Conservation (phyloP, 257 asterid species). For the Solanum chmielewskii region DNA sequence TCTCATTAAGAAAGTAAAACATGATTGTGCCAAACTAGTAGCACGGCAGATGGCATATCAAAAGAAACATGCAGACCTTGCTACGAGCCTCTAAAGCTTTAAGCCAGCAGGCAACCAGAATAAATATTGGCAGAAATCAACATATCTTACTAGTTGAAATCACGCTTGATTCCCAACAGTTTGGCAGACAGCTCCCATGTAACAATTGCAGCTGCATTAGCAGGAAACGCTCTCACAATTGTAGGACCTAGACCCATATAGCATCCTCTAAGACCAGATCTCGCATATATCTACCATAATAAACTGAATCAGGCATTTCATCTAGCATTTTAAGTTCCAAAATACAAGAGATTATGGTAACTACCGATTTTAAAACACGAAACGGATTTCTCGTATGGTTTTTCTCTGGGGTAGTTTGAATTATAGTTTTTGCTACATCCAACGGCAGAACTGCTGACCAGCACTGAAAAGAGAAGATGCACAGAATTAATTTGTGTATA, state of each 20-base stretch:
- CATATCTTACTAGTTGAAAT: slow-evolving; percentile 14
- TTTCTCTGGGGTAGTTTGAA: slow-evolving; percentile 60
- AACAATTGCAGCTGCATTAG: slow-evolving; percentile 41
- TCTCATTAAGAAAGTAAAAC: not conserved
- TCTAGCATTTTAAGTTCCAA: not conserved
- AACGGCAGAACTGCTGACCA: slow-evolving; percentile 77
- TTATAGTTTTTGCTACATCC: slow-evolving; percentile 91
- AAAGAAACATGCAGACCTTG: not conserved
- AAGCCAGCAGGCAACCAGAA: not conserved
- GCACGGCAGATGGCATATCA: not conserved
- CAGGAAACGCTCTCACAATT: slow-evolving; percentile 59
- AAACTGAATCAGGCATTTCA: slow-evolving; percentile 12
- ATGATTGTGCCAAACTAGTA: not conserved
- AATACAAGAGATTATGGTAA: slow-evolving; percentile 1
- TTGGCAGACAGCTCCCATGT: slow-evolving; percentile 54
- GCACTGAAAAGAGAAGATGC: slow-evolving; percentile 9
- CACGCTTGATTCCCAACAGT: slow-evolving; percentile 61
- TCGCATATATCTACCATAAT: slow-evolving; percentile 54
- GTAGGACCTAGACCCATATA: slow-evolving; percentile 91
- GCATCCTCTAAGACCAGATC: slow-evolving; percentile 80
- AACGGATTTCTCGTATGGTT: slow-evolving; percentile 61
- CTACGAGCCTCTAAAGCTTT: not conserved
- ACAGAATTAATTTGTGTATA: not conserved
- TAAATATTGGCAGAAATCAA: not conserved
- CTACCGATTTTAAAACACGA: slow-evolving; percentile 51